These are phyloP conservation scores for Logfia minima DNA, from an alignment of 129 eudicot species.

Conservation along the genomic window DNA sequence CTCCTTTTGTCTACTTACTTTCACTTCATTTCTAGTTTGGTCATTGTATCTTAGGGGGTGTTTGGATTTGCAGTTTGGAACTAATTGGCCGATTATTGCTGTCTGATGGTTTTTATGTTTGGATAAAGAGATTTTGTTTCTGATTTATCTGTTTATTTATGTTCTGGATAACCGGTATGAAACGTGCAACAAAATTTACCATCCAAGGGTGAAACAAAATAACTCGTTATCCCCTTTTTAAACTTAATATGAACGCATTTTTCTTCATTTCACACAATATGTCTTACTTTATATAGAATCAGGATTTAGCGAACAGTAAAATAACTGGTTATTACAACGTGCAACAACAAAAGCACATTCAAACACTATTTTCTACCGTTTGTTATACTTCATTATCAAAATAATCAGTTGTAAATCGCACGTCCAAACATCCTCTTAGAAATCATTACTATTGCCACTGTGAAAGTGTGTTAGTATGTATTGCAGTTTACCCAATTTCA, in stretches of 20 bases:
- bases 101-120: background rate
- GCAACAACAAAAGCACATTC: background rate
- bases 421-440: background rate
- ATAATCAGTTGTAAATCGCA: background rate
- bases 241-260: background rate
- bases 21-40: background rate
- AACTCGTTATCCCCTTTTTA: background rate
- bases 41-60: background rate
- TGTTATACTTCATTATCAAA: background rate
- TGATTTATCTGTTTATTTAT: no score
- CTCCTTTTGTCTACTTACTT: background rate
- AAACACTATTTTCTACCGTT: background rate
- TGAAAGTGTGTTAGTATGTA: no score
- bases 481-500: background rate
- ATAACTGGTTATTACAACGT: background rate
- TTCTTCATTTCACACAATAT: no score
- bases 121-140: background rate
- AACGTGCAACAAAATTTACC: background rate
- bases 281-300: no score
- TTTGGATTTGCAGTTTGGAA: background rate
- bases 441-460: background rate
- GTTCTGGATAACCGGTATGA: background rate
- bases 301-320: no score
- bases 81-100: background rate
- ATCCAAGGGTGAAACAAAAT: background rate